Evolutionary conservation across 139 green algal genomes (phyloP).

Genomic region (Coccomyxa sp.): DNA sequence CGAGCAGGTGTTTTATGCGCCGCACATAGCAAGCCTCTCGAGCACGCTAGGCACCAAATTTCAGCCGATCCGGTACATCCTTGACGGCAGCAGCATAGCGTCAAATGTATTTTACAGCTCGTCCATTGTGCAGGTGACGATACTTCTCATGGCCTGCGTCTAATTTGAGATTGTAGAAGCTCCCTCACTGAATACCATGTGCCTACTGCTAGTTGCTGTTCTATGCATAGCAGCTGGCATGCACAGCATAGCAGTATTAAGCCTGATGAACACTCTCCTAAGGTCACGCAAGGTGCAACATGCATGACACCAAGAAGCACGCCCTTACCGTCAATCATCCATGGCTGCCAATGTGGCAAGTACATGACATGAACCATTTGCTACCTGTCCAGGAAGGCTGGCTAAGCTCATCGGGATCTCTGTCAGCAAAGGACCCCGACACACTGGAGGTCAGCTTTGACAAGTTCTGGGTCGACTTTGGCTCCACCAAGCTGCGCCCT

Average conservation of each 20-base stretch:
- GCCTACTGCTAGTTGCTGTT: no score
- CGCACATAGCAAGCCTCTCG: constrained; percentile 38
- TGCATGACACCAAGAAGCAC: no score
- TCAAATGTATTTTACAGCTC: constrained; percentile 36
- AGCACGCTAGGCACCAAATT: constrained; percentile 27
- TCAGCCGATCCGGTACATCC: constrained; percentile 33
- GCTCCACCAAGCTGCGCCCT: constrained; percentile 14
- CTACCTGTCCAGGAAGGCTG: constrained; percentile 16
- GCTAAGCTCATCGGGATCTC: constrained; percentile 32
- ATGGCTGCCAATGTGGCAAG: no score
- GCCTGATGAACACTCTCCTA: no score
- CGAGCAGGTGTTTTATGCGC: constrained; percentile 41
- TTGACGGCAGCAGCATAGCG: constrained; percentile 19
- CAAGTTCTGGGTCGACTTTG: constrained; percentile 42
- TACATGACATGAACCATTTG: not conserved
- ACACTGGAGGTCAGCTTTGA: constrained; percentile 39
- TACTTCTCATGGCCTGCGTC: no score
- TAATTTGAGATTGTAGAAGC: no score
- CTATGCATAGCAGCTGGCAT: no score
- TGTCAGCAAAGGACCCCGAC: constrained; percentile 20
- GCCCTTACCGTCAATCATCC: no score
- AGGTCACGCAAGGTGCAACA: no score
- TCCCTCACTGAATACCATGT: no score
- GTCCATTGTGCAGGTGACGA: constrained; percentile 21
- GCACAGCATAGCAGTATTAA: no score